phyloP scores from a whole-genome alignment of 1,284 basidiomycete genomes.

The Cystobasidiaceae sp. region DNA sequence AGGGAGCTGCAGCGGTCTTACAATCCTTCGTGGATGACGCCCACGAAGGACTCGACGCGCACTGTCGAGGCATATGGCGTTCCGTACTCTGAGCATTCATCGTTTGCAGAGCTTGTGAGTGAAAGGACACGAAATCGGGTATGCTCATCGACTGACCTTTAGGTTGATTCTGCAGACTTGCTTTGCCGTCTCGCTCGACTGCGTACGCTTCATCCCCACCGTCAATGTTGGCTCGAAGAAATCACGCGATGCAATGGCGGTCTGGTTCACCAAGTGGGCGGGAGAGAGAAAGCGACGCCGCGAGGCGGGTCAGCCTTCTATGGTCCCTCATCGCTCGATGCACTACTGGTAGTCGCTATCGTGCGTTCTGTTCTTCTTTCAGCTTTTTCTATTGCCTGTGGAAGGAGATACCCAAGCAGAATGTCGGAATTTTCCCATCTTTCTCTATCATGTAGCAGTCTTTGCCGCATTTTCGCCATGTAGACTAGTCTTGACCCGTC shows the following conservation, averaged over 20 bases:
- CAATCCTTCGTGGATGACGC: conserved; percentile 51
- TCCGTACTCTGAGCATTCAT: conserved; percentile 94
- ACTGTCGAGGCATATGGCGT: conserved; percentile 53
- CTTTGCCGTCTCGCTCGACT: conserved; percentile 78
- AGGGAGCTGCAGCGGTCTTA: conserved; percentile 39
- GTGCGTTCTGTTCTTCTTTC: too few relatives aligned
- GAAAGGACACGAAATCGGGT: neutral
- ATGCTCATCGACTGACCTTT: neutral
- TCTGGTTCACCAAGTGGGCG: conserved; percentile 82
- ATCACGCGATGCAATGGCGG: conserved; percentile 61
- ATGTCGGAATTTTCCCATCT: too few relatives aligned
- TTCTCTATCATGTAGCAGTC: too few relatives aligned
- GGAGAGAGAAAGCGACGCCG: conserved; percentile 63
- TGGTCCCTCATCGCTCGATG: conserved; percentile 29
- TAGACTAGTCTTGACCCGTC: too few relatives aligned
- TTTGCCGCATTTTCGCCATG: too few relatives aligned
- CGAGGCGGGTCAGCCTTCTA: conserved; percentile 48
- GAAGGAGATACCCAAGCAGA: too few relatives aligned
- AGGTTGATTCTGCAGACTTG: conserved; percentile 57
- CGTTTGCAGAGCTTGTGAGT: conserved; percentile 69
- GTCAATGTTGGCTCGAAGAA: conserved; percentile 82
- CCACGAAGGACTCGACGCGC: conserved; percentile 41
- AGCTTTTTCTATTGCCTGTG: too few relatives aligned
- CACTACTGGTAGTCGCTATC: conserved; percentile 17
- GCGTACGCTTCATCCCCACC: conserved; percentile 84